phyloP scores from a whole-genome alignment of 148 eudicot species.

The Tetragonia tetragonoides region DNA sequence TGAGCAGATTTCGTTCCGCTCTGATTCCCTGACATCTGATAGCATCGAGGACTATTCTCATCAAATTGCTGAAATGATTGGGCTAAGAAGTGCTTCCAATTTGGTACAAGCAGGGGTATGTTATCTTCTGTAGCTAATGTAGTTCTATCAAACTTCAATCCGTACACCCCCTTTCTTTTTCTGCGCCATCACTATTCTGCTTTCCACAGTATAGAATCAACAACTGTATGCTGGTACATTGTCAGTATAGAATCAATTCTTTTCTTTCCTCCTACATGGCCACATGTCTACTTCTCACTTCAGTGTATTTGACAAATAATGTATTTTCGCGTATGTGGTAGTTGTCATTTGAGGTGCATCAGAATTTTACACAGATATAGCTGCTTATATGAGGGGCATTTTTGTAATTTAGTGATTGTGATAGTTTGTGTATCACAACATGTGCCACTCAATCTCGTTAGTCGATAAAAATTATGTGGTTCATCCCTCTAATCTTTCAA shows the following conservation, averaged over 20 bases:
- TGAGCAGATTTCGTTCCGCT: slow-evolving; percentile 91
- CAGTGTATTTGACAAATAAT: too few relatives aligned
- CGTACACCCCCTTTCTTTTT: neutral
- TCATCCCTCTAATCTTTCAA: too few relatives aligned
- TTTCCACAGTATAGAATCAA: too few relatives aligned
- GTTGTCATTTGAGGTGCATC: too few relatives aligned
- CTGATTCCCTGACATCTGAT: slow-evolving; percentile 74
- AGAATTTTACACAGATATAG: too few relatives aligned
- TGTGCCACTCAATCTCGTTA: too few relatives aligned
- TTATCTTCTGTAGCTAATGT: neutral
- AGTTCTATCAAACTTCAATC: neutral
- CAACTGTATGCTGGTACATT: neutral
- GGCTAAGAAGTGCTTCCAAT: slow-evolving; percentile 86
- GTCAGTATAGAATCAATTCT: neutral
- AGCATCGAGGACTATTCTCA: slow-evolving; percentile 94
- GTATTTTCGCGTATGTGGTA: too few relatives aligned
- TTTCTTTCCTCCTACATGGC: neutral
- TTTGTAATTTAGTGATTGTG: too few relatives aligned
- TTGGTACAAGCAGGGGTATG: slow-evolving; percentile 85
- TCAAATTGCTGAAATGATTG: slow-evolving; percentile 99
- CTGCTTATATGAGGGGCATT: too few relatives aligned
- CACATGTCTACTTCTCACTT: too few relatives aligned
- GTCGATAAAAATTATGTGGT: too few relatives aligned
- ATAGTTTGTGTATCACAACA: too few relatives aligned
- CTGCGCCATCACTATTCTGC: neutral